Percentiles rank a stretch among this genome's conserved stretches.
Evolutionary conservation across 768 basidiomycete species (phyloP).

Genomic region (Pleurotus eryngii): DNA sequence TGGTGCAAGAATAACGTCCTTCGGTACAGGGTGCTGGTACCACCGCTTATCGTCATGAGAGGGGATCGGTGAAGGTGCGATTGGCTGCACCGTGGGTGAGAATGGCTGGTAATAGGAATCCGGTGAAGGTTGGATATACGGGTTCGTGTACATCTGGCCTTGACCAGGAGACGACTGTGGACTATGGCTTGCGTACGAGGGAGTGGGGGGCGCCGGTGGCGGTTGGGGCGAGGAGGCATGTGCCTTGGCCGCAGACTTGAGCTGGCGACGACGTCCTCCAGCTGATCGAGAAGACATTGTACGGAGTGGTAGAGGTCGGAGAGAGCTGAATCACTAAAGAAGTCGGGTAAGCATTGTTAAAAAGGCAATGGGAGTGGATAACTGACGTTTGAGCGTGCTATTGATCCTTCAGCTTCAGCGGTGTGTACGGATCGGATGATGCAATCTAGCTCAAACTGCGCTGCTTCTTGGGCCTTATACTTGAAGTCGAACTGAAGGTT

Average conservation of each 20-base stretch:
- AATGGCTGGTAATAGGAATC: slow-evolving; percentile 3
- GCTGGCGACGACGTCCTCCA: slow-evolving; percentile 1
- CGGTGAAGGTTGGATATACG: not conserved
- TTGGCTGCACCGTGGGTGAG: not conserved
- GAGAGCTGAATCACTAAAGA: not conserved
- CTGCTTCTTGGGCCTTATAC: not conserved
- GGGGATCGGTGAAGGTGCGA: not conserved
- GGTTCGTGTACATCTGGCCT: not conserved
- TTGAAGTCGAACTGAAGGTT: not conserved
- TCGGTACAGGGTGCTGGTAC: not conserved
- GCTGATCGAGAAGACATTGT: slow-evolving; percentile 6
- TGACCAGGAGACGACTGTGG: not conserved
- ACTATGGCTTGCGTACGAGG: not conserved
- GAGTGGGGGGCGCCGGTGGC: not conserved
- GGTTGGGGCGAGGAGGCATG: not conserved
- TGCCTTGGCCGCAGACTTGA: not conserved
- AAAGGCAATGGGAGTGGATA: slow-evolving; percentile 2
- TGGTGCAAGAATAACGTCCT: not conserved
- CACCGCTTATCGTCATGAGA: slow-evolving; percentile 4
- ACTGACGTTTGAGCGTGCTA: not conserved
- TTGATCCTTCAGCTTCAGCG: not conserved
- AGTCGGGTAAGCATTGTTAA: not conserved
- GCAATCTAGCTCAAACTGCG: not conserved
- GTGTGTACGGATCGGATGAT: slow-evolving; percentile 3
- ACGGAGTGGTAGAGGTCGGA: not conserved